Evolutionary conservation across 1,284 basidiomycete species (phyloP).

Genomic region (Violaceomyces palustris): DNA sequence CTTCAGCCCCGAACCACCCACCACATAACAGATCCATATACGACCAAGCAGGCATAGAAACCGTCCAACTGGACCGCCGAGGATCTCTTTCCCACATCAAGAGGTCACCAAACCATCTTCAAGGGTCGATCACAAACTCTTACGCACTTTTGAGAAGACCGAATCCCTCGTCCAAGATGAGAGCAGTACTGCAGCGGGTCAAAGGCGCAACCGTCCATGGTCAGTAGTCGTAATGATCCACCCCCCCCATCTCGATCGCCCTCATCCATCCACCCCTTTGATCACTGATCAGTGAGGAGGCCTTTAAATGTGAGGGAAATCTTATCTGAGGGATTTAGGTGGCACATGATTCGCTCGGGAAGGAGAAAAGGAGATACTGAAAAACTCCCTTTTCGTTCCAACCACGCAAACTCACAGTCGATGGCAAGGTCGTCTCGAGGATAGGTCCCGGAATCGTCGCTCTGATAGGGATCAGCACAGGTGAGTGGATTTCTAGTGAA

Average conservation of each 20-base stretch:
- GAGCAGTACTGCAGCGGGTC: conserved; percentile 49
- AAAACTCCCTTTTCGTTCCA: neutral
- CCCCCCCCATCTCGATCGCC: neutral
- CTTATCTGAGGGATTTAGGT: too few species aligned
- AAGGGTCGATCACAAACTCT: too few species aligned
- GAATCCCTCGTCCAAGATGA: too few species aligned
- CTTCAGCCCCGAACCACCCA: too few species aligned
- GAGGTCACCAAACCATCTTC: too few species aligned
- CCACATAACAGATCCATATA: too few species aligned
- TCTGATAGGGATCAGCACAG: conserved; percentile 38
- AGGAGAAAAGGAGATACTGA: neutral
- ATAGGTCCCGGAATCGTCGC: conserved; percentile 49
- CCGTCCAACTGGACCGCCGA: too few species aligned
- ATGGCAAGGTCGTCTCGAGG: conserved; percentile 40
- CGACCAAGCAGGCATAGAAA: too few species aligned
- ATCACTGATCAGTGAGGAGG: too few species aligned
- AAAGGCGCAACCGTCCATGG: conserved; percentile 47
- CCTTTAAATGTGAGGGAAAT: too few species aligned
- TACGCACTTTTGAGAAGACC: too few species aligned
- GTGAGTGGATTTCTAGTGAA: conserved; percentile 2
- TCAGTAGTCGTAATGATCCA: conserved; percentile 6
- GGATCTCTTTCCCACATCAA: too few species aligned
- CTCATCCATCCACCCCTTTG: neutral
- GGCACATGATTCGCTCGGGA: neutral
- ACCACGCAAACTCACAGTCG: conserved; percentile 12